A percentile compares a stretch with the other conserved stretches of the same genome.
Evolutionary conservation across 441 rosid genomes (phyloP).

Genomic region (Lepidium campestre): DNA sequence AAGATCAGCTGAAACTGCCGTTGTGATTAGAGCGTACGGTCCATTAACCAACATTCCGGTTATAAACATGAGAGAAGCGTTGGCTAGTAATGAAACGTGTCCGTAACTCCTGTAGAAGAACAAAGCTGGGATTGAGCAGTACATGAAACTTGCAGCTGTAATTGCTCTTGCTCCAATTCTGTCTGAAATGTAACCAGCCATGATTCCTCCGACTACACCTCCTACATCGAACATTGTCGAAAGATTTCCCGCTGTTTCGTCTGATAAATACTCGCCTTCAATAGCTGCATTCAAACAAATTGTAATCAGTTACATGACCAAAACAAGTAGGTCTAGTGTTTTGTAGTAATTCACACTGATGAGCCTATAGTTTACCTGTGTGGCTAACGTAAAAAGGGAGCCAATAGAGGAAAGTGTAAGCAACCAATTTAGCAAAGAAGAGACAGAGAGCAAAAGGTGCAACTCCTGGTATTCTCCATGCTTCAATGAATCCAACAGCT

Average conservation of each 20-base stretch:
- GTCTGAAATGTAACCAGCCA: constrained; percentile 92
- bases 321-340: background rate
- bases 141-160: constrained; percentile 91
- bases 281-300: constrained; percentile 46
- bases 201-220: constrained; percentile 89
- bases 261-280: constrained; percentile 73
- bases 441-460: constrained; percentile 92
- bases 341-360: no score
- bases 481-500: constrained; percentile 90
- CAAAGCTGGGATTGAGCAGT: constrained; percentile 85
- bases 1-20: constrained; percentile 91
- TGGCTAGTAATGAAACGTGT: constrained; percentile 53
- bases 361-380: constrained; percentile 50
- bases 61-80: constrained; percentile 65
- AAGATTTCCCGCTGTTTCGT: constrained; percentile 70
- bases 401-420: constrained; percentile 96
- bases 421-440: constrained; percentile 90
- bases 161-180: constrained; percentile 72
- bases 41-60: constrained; percentile 91
- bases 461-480: constrained; percentile 94
- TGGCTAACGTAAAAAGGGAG: constrained; percentile 95
- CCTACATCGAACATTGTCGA: constrained; percentile 91
- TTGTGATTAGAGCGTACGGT: constrained; percentile 90
- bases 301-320: background rate
- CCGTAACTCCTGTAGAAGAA: constrained; percentile 82